Evolutionary conservation across 2,329 filamentous ascomycete genomes (phyloP), one percentile per base, ranked within the genome.

Genomic region (Fusarium algeriense): DNA sequence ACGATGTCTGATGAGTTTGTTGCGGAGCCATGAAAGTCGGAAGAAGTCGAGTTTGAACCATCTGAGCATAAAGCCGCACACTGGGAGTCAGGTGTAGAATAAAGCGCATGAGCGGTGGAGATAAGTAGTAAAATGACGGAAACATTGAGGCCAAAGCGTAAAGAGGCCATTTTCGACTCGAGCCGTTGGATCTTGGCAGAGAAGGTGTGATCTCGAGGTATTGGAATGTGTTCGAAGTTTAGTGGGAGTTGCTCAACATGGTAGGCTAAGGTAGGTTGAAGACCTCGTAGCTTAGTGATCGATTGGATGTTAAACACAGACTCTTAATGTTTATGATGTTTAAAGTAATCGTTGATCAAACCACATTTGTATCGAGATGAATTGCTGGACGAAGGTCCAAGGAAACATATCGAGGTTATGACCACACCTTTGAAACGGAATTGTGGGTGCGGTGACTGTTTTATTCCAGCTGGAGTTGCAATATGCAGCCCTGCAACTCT

Each of bases 51-150:
- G 15, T 79, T 76, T 0, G 75, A 62, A 5, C 79, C 77, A 63
- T 85, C 82, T 7, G 86, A 73, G 60, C 87, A 89, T 4, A 84
- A 63, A 0, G 82, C 76, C 1, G 86, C 82, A 72, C 87, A 89
- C 13, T 80, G 74, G 1, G 87, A 89, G 13, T 84, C 84, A 1
- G 87, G 85, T 3, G 85, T 83, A 4, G 88, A 83, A 56, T 85
- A 49, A 19, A 67, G 60, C 11, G 64, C 43, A 9, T 15, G 41
- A 11, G 17, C 9, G 5, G 20, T 15, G n/a, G 49, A 46, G 8
- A 10, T 15, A 11, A 60, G 48, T 17, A 60, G 38, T 23, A 56
- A 14, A 12, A 61, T 11, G 37, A 41, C 17, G 23, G 57, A 32
- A 34, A 38, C 41, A 23, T 20, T 57, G 32, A 45, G 41, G 13